phyloP scores from a whole-genome alignment of 2,329 filamentous ascomycete species.

The Tolypocladium capitatum region DNA sequence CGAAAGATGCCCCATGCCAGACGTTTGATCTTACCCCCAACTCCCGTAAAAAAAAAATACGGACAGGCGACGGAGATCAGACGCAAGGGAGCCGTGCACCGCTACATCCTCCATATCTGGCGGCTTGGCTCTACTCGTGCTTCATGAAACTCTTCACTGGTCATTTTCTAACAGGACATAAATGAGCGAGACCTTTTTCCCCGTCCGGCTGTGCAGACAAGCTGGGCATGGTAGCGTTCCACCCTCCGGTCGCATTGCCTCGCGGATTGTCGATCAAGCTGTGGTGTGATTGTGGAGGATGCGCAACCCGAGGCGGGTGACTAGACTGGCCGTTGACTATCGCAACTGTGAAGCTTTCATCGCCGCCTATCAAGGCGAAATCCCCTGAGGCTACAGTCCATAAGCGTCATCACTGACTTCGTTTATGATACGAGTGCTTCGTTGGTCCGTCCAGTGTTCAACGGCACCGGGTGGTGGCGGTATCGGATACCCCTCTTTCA shows the following conservation, averaged over 20 bases:
- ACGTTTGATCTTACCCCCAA: not conserved
- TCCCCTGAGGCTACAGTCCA: too few relatives aligned
- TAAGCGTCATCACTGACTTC: too few relatives aligned
- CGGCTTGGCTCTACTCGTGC: too few relatives aligned
- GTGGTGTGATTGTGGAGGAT: not conserved
- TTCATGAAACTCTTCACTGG: not conserved
- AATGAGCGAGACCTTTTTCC: not conserved
- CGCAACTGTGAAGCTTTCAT: too few relatives aligned
- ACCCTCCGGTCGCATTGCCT: not conserved
- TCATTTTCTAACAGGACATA: not conserved
- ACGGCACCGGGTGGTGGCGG: not conserved
- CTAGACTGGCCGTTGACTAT: not conserved
- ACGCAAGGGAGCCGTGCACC: not conserved
- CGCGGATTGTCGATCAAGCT: too few relatives aligned
- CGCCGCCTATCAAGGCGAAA: too few relatives aligned
- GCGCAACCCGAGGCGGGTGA: not conserved
- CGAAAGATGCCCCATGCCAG: not conserved
- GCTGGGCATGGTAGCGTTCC: too few relatives aligned
- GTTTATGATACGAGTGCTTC: too few relatives aligned
- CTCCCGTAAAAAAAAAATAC: not conserved
- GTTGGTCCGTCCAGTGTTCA: too few relatives aligned
- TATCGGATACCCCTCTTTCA: not conserved
- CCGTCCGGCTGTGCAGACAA: not conserved
- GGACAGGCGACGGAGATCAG: not conserved
- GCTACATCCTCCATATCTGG: not conserved